phyloP scores from a whole-genome alignment of 2,329 filamentous ascomycete species.

The Pyrenophora tritici-repentis region DNA sequence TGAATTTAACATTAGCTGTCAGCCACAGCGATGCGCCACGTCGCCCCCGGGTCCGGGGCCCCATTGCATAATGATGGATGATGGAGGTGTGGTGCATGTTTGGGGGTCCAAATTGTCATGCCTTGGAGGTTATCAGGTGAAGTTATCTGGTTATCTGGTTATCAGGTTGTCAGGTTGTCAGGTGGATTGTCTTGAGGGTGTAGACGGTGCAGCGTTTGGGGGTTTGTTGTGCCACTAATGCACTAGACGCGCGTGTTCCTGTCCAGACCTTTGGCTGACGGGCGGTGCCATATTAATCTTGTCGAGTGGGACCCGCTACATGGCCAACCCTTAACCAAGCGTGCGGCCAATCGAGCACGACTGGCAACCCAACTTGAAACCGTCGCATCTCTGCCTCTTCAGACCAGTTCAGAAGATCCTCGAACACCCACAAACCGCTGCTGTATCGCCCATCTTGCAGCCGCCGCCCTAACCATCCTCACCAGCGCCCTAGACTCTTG shows the following conservation, averaged over 20 bases:
- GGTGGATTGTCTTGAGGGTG: too few species aligned
- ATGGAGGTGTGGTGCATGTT: neutral
- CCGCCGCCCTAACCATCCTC: slow-evolving; percentile 17
- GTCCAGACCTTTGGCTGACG: slow-evolving; percentile 28
- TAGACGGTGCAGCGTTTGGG: too few species aligned
- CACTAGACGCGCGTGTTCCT: slow-evolving; percentile 24
- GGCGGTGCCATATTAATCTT: slow-evolving; percentile 30
- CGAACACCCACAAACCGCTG: slow-evolving; percentile 20
- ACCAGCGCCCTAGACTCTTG: slow-evolving; percentile 1
- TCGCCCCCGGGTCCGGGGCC: too few species aligned
- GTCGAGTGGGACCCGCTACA: slow-evolving; percentile 15
- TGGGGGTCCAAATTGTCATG: too few species aligned
- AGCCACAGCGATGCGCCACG: too few species aligned
- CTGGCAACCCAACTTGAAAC: slow-evolving; percentile 30
- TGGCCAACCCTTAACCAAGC: slow-evolving; percentile 14
- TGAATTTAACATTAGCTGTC: too few species aligned
- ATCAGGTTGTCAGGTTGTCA: too few species aligned
- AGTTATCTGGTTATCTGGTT: too few species aligned
- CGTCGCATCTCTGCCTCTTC: slow-evolving; percentile 21
- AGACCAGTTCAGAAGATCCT: slow-evolving; percentile 20
- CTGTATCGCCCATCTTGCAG: slow-evolving; percentile 21
- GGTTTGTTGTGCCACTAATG: slow-evolving; percentile 1
- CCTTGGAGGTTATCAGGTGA: too few species aligned
- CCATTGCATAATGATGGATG: neutral
- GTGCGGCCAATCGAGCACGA: slow-evolving; percentile 18